These are phyloP conservation scores for Dothiorella sarmentorum DNA, from an alignment of 2,329 filamentous ascomycete species.

Conservation along the genomic window DNA sequence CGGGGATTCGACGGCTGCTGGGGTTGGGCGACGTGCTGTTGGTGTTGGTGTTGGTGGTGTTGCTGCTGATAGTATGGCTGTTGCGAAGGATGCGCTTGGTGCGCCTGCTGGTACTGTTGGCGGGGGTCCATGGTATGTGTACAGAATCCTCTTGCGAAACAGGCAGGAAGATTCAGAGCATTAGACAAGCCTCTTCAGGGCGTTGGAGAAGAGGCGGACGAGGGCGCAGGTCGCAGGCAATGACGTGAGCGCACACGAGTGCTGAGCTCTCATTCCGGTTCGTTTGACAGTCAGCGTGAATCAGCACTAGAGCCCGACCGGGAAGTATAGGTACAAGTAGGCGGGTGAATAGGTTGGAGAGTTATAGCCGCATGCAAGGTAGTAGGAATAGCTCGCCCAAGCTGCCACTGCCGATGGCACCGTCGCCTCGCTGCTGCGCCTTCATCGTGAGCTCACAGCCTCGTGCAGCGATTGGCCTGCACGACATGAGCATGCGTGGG, in stretches of 20 bases:
- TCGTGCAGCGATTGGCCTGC: slow-evolving; percentile 7
- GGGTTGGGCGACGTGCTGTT: not conserved
- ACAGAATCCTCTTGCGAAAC: not conserved
- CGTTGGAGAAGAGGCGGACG: not conserved
- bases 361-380: not conserved
- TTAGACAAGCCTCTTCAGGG: not conserved
- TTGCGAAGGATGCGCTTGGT: not conserved
- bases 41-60: not conserved
- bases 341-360: not conserved
- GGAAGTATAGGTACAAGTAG: too few species aligned
- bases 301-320: slow-evolving; percentile 11
- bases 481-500: slow-evolving; percentile 6
- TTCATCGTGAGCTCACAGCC: not conserved
- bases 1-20: slow-evolving; percentile 22
- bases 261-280: not conserved
- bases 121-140: slow-evolving; percentile 2
- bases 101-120: not conserved
- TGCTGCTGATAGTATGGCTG: slow-evolving; percentile 1
- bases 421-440: slow-evolving; percentile 9
- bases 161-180: not conserved
- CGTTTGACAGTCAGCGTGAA: not conserved
- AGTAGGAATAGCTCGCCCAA: slow-evolving; percentile 6
- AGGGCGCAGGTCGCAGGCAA: not conserved
- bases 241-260: slow-evolving; percentile 10
- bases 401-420: not conserved